phyloP scores from a whole-genome alignment of 2,329 filamentous ascomycete genomes.

The Orbilia ellipsospora region DNA sequence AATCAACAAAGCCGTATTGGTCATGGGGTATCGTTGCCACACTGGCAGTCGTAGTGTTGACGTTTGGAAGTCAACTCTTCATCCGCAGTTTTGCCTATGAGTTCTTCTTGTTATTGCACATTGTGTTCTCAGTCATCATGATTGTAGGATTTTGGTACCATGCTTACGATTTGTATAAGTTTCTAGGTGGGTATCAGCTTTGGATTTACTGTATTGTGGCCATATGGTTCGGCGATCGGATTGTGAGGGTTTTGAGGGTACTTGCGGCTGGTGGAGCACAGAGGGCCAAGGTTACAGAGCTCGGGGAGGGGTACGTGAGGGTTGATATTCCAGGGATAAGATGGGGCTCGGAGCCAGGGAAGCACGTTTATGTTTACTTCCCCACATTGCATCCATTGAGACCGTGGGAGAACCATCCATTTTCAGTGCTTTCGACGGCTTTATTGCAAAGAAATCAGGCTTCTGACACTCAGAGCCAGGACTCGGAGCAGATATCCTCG shows the following conservation, averaged over 20 bases:
- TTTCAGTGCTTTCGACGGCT: constrained; percentile 63
- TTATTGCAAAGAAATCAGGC: constrained; percentile 43
- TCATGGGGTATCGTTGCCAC: constrained; percentile 65
- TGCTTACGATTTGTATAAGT: constrained; percentile 61
- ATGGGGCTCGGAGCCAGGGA: constrained; percentile 60
- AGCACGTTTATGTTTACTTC: constrained; percentile 67
- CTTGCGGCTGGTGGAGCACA: constrained; percentile 63
- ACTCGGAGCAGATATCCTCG: neutral
- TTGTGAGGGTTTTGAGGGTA: constrained; percentile 62
- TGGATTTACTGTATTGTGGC: constrained; percentile 65
- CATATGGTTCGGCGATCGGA: constrained; percentile 66
- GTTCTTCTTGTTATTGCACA: constrained; percentile 62
- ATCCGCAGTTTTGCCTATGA: constrained; percentile 63
- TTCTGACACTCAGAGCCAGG: constrained; percentile 7
- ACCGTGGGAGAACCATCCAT: constrained; percentile 69
- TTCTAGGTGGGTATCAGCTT: constrained; percentile 64
- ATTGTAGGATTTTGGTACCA: constrained; percentile 65
- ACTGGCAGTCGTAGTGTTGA: constrained; percentile 59
- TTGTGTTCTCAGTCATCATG: constrained; percentile 60
- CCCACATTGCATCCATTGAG: constrained; percentile 63
- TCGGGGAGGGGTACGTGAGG: constrained; percentile 61
- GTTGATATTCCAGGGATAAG: constrained; percentile 64
- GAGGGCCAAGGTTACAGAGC: constrained; percentile 62
- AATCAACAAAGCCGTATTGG: constrained; percentile 63
- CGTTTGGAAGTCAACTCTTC: constrained; percentile 61